Evolutionary conservation across 768 basidiomycete genomes (phyloP).

Genomic region (Cystobasidiopsis lactophilus): DNA sequence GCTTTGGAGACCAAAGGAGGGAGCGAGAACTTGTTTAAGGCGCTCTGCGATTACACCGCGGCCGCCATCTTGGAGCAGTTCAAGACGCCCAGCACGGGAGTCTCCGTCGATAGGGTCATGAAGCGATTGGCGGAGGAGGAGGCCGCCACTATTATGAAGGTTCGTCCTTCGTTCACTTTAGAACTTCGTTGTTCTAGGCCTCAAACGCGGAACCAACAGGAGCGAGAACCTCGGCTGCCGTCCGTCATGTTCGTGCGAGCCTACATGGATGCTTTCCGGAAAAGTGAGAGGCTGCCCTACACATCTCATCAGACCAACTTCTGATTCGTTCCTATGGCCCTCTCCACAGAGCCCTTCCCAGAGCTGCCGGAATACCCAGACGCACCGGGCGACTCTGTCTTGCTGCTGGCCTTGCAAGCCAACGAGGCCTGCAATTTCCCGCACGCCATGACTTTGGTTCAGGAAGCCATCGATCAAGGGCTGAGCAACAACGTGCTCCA

Average conservation of each 20-base stretch:
- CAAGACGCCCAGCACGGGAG: slow-evolving; percentile 52
- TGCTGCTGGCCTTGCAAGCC: slow-evolving; percentile 58
- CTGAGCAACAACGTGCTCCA: slow-evolving; percentile 44
- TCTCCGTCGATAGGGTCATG: slow-evolving; percentile 74
- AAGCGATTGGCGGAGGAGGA: slow-evolving; percentile 55
- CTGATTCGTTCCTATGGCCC: background rate
- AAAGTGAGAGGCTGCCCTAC: slow-evolving; percentile 35
- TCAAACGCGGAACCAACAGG: slow-evolving; percentile 24
- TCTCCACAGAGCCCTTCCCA: slow-evolving; percentile 38
- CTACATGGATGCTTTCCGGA: slow-evolving; percentile 90
- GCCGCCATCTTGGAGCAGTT: slow-evolving; percentile 85
- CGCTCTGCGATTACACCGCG: slow-evolving; percentile 52
- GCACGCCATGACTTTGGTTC: slow-evolving; percentile 54
- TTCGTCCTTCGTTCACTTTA: slow-evolving; percentile 19
- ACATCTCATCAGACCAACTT: slow-evolving; percentile 2
- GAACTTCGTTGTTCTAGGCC: background rate
- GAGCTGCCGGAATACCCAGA: slow-evolving; percentile 48
- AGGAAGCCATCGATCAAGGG: slow-evolving; percentile 70
- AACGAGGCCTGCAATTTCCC: slow-evolving; percentile 62
- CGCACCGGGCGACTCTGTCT: slow-evolving; percentile 62
- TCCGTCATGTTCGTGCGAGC: slow-evolving; percentile 73
- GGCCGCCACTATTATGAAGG: slow-evolving; percentile 47
- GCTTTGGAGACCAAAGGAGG: slow-evolving; percentile 58
- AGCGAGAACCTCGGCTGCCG: slow-evolving; percentile 60
- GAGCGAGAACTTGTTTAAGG: slow-evolving; percentile 34